Base-by-base conservation (phyloP, 495 filamentous ascomycete species). In the Hypoxylon cercidicola region DNA sequence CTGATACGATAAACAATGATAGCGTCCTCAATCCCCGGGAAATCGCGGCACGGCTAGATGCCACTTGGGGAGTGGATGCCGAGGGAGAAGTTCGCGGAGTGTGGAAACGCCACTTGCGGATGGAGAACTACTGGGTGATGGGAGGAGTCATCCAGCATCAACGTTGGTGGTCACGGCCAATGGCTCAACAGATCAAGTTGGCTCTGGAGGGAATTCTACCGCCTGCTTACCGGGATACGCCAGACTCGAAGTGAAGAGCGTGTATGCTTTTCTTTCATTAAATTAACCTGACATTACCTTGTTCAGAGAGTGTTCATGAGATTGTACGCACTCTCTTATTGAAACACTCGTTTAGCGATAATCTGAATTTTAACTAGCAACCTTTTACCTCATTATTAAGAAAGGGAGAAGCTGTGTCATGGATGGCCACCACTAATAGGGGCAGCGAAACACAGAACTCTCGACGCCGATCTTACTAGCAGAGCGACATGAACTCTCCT, bases 101-200 rank as follows among this genome's bases (percentile, higher is more conserved):
- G 62, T 73, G 64, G 64, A 76, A 73, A 46, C 44, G 67, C 3
- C 71, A 67, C 25, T n/a, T 23, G 28, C 45, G 64, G 40, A 39
- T 75, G 58, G 68, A 74, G 25, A 75, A 69, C 30, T 69, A 66
- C 48, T 76, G 74, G 72, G 34, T 62, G 11, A 65, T 72, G 51
- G 72, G 72, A 5, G 70, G 73, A 0, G 53, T 55, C 41, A 48
- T 66, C 18, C 51, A 62, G 50, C 54, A 68, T n/a, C 72, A 74
- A 21, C 50, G 75, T 1, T 77, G 62, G 62, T 59, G 60, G 39
- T 75, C 75, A 37, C 40, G 55, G 18, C 51, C 55, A 4, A 13
- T 74, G 53, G 75, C 66, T 13, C 28, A 72, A 25, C 73, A 77
- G 59, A 77, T 77, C 55, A 74, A 75, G 67, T 64, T 68, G 13